Base-by-base conservation (phyloP, 257 asterid genomes). In the Jasminum sambac region DNA sequence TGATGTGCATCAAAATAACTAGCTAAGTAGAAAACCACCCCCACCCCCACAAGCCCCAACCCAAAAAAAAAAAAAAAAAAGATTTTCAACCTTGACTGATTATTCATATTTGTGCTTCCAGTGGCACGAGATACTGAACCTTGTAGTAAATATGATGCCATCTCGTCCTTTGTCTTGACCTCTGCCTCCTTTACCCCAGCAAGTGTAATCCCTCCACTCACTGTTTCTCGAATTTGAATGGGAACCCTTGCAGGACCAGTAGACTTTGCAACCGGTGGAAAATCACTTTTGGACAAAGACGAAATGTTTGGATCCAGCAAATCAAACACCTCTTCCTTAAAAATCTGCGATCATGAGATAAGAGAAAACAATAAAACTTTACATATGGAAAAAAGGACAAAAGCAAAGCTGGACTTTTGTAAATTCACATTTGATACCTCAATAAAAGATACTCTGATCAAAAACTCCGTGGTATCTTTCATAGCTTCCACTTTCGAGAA, bases 171-270 rank as follows among this genome's bases (percentile, higher is more conserved):
- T 41, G 94, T 84, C 79, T 88, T 79, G 39, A 89, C 99, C 70
- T 91, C 99, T 60, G 94, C 90, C 81, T 95, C 99, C 12, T 95
- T 95, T 19, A 95, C 99, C 39, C 99, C 99, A 66, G 98, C 95
- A 60, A 95, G 92, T 36, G 97, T 83, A 44, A 95, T 89, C 64
- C 95, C 99, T 55, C 99, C 99, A 69, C 70, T 87, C 62, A 82
- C 87, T 43, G 95, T 87, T 70, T 95, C 99, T 72, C 99, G 76
- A 38, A 95, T 95, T 72, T 95, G 99, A 74, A 95, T 91, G 44
- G 99, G 98, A 66, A 80, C 87, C 82, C 99, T 88, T 40, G 88
- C 83, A 46, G 86, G 87, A 34, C 88, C 92, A 1, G 81, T 71
- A 43, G 78, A 76, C 78, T 84, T 84, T 67, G 64, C 74, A 44